Conservation (phyloP, 495 filamentous ascomycete genomes). For the Neurospora sp. region DNA sequence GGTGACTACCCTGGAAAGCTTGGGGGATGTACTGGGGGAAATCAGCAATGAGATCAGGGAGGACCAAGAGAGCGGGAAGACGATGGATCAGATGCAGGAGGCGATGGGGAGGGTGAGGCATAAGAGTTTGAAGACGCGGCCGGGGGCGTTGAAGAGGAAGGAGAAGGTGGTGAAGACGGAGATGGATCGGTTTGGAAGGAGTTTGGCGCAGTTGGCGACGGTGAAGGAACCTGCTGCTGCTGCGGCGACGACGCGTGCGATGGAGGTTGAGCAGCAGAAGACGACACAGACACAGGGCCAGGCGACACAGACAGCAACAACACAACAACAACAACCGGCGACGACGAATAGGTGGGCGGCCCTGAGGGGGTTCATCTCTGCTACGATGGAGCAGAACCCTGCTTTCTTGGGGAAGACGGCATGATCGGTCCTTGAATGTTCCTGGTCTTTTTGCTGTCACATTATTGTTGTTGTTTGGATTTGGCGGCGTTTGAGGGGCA, state of each 20-base stretch:
- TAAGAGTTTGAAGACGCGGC: constrained; percentile 59
- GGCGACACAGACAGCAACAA: constrained; percentile 6
- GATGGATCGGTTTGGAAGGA: constrained; percentile 70
- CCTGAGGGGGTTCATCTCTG: constrained; percentile 56
- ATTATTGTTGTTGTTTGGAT: not conserved
- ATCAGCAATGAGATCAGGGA: constrained; percentile 25
- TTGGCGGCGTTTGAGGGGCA: too few relatives aligned
- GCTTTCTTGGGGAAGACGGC: constrained; percentile 36
- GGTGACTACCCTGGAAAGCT: constrained; percentile 60
- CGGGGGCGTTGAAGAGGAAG: constrained; percentile 74
- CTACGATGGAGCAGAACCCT: constrained; percentile 65
- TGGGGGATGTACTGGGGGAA: constrained; percentile 69
- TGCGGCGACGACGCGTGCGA: not conserved
- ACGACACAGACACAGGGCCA: constrained; percentile 5
- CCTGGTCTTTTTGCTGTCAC: not conserved
- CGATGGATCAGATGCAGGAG: constrained; percentile 25
- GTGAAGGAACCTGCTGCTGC: constrained; percentile 23
- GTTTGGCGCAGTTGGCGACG: constrained; percentile 57
- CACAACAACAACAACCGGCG: constrained; percentile 19
- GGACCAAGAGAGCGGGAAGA: constrained; percentile 6
- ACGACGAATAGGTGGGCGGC: constrained; percentile 58
- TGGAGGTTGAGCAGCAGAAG: constrained; percentile 3
- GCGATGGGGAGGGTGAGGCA: constrained; percentile 47
- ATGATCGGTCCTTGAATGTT: too few relatives aligned
- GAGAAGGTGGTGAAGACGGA: constrained; percentile 68